These are phyloP conservation scores for Curvularia eragrostidis DNA, from an alignment of 2,329 filamentous ascomycete species.

Conservation along the genomic window DNA sequence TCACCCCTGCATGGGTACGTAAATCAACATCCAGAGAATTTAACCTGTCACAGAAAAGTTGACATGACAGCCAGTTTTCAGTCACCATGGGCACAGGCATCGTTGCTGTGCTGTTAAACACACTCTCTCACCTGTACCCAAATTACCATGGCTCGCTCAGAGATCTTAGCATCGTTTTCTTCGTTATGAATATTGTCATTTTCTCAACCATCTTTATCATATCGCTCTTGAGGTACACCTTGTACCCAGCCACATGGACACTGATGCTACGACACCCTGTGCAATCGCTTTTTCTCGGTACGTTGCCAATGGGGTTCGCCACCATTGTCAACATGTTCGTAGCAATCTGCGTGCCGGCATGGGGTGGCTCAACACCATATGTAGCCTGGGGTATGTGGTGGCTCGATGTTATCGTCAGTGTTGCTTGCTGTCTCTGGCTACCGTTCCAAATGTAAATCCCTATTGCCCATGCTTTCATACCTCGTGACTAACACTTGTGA, in stretches of 20 bases:
- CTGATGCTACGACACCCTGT: conserved; percentile 71
- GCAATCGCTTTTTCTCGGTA: conserved; percentile 71
- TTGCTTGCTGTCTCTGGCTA: conserved; percentile 49
- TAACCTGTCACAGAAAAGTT: background rate
- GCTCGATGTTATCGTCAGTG: conserved; percentile 54
- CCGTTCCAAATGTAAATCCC: conserved; percentile 36
- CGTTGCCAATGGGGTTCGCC: conserved; percentile 71
- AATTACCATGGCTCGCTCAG: conserved; percentile 56
- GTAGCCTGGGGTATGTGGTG: conserved; percentile 59
- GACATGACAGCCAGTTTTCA: conserved; percentile 21
- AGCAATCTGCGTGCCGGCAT: conserved; percentile 63
- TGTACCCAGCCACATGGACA: conserved; percentile 70
- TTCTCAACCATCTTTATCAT: conserved; percentile 63
- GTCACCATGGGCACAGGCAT: conserved; percentile 40
- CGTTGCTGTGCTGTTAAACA: conserved; percentile 64
- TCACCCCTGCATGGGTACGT: conserved; percentile 46
- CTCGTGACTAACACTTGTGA: background rate
- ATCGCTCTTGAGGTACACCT: conserved; percentile 64
- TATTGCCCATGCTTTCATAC: background rate
- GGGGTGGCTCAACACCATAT: conserved; percentile 60
- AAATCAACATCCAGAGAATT: background rate
- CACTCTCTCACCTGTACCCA: conserved; percentile 62
- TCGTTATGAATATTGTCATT: conserved; percentile 63
- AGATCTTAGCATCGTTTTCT: conserved; percentile 65
- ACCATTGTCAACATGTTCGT: conserved; percentile 73